Evolutionary conservation across 2,329 filamentous ascomycete genomes (phyloP), one percentile per base, ranked within the genome.

Genomic region (Grosmannia penicillata): DNA sequence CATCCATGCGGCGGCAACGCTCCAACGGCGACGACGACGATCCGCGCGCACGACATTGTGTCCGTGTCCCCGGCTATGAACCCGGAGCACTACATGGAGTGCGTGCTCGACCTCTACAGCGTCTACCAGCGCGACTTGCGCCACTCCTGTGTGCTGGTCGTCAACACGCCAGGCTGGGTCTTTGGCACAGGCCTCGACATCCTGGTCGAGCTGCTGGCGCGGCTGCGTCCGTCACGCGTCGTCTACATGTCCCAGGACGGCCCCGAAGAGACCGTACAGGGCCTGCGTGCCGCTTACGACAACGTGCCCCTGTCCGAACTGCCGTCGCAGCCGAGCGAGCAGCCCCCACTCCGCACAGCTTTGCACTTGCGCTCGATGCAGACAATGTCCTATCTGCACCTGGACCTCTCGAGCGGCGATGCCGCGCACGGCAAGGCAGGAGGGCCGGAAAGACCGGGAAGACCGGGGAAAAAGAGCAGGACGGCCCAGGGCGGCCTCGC

Each of bases 311-410:
- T 80, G 32, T 57, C 61, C 28, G 60, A 63, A 6, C 57, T 85
- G 5, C 69, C 76, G 6, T 77, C 78, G 1, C 70, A 77, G 47
- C 55, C 65, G 8, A 64, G 63, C n/a, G 68, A 74, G 29, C 62
- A 68, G 4, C 10, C 13, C n/a, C 15, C 18, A 8, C 11, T 21
- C n/a, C 63, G 77, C 27, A 81, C 76, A 9, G 68, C 79, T 0
- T 66, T 72, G 0, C 75, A 87, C 43, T 56, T 83, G 3, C 63
- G 80, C 36, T 68, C 70, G 6, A 85, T 89, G 78, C 80, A 86
- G 47, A 73, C 68, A n/a, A 77, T 85, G 66, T 78, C 81, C 0
- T 89, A 87, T 48, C 84, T 89, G 49, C 83, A 89, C 51, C 46
- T 62, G 9, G 50, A 56, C 6, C 35, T 34, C n/a, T n/a, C n/a